Base-by-base conservation (phyloP, 1,139 yeast genomes). In the Starmera stellimalicola region DNA sequence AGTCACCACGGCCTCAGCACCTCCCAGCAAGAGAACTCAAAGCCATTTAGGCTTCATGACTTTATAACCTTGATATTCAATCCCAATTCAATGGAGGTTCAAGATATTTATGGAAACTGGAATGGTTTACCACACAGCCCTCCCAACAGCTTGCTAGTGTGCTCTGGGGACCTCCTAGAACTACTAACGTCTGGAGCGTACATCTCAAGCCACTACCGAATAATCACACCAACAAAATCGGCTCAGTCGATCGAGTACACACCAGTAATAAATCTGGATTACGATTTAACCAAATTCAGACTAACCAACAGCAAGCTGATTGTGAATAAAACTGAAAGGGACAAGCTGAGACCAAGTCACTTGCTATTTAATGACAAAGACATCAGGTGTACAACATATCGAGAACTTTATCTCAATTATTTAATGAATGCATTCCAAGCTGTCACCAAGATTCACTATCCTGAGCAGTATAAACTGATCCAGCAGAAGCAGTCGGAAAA, bases 11-110 rank as follows among this genome's bases (percentile, higher is more conserved):
- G n/a, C n/a, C n/a, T n/a, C n/a, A n/a, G n/a, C n/a, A n/a, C n/a
- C n/a, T n/a, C 77, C 81, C 0, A 82, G 74, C 45, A 67, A 78
- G 41, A 84, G 77, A 74, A 9, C 69, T 62, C 41, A 82, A 77
- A 45, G 77, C 66, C 2, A 60, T 70, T 0, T 52, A 62, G 25
- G 67, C 62, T 34, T 55, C 55, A 14, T n/a, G 77, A 72, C 38
- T 57, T 73, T 40, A 47, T 73, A 27, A 72, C 78, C 0, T 72
- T 63, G 44, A 70, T 73, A 10, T 65, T 61, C 41, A 79, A 73
- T 44, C 78, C 64, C 4, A 60, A 68, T 0, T 49, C 62, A 0
- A 55, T 77, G 18, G 75, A 75, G 46, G 78, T 76, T 3, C 70
- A 73, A 41, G 71, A 70, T 44, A 63, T 69, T 37, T 67, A 65